phyloP scores from a whole-genome alignment of 1,139 yeast species.

The Geotrichum europaeum region DNA sequence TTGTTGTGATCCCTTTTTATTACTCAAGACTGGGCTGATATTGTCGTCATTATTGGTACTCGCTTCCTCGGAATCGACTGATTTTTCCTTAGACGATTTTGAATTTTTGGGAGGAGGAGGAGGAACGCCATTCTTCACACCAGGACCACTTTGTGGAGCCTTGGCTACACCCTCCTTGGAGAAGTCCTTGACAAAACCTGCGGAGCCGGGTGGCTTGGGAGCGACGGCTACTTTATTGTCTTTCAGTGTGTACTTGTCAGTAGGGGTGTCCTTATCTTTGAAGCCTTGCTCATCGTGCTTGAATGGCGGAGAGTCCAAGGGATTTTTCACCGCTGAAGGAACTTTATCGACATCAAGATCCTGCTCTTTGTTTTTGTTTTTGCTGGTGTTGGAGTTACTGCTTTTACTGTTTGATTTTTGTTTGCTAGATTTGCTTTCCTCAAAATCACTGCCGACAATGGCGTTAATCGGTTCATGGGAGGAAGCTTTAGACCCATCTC shows the following conservation, averaged over 20 bases:
- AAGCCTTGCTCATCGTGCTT: conserved; percentile 7
- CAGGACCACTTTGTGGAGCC: neutral
- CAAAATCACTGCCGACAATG: neutral
- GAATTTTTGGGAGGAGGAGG: conserved; percentile 3
- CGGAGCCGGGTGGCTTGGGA: conserved; percentile 10
- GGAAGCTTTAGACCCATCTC: neutral
- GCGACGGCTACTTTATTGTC: conserved; percentile 11
- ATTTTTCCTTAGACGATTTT: neutral
- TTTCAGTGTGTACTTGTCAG: conserved; percentile 2
- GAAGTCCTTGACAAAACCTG: neutral
- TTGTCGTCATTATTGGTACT: neutral
- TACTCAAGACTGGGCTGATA: neutral
- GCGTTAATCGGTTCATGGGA: neutral
- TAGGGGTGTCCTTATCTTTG: neutral
- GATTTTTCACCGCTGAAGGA: conserved; percentile 3
- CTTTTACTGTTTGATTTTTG: neutral
- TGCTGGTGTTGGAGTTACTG: neutral
- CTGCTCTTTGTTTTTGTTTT: neutral
- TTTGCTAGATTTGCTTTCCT: neutral
- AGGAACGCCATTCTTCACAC: conserved; percentile 5
- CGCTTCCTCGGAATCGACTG: neutral
- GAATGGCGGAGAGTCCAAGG: conserved; percentile 9
- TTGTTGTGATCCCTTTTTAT: neutral
- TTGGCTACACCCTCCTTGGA: neutral
- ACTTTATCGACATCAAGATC: conserved; percentile 9